Percentiles rank a stretch among this genome's conserved stretches.
phyloP scores from a whole-genome alignment of 768 basidiomycete genomes.

The Russula foetens region DNA sequence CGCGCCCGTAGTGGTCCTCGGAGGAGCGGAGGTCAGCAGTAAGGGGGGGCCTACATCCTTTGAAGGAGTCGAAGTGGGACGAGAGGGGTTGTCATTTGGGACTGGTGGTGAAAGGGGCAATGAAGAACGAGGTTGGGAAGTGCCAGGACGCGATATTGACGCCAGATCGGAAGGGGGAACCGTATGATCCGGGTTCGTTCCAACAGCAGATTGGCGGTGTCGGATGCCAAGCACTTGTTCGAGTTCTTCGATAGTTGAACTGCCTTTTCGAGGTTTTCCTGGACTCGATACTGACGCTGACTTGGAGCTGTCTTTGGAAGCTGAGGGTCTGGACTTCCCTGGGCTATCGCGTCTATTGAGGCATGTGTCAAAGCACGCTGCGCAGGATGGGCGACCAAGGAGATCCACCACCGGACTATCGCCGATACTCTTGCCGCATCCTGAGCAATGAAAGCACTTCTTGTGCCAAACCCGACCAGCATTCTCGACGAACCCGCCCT shows the following conservation, averaged over 20 bases:
- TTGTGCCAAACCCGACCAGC: conserved; percentile 73
- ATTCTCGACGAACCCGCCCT: conserved; percentile 71
- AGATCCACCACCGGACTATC: conserved; percentile 75
- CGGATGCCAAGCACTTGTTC: conserved; percentile 28
- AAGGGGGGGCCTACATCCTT: not conserved
- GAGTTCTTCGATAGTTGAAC: conserved; percentile 30
- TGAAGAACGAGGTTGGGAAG: not conserved
- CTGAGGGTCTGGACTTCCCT: conserved; percentile 28
- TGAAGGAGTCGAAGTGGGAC: not conserved
- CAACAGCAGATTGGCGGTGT: conserved; percentile 22
- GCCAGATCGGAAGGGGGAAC: not conserved
- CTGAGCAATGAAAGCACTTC: conserved; percentile 67
- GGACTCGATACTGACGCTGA: conserved; percentile 21
- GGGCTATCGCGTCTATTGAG: conserved; percentile 38
- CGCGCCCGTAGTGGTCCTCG: not conserved
- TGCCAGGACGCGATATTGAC: not conserved
- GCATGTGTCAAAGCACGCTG: conserved; percentile 74
- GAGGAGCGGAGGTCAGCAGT: not conserved
- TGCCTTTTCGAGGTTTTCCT: conserved; percentile 24
- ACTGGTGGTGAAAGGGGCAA: not conserved
- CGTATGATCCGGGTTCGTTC: conserved; percentile 12
- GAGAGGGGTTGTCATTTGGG: not conserved
- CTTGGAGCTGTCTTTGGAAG: conserved; percentile 29
- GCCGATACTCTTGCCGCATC: conserved; percentile 66
- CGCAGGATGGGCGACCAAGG: conserved; percentile 71